A percentile compares a stretch with the other conserved stretches of the same genome.
Conservation (phyloP, 306 rosid species). For the Trichosanthes truncata region DNA sequence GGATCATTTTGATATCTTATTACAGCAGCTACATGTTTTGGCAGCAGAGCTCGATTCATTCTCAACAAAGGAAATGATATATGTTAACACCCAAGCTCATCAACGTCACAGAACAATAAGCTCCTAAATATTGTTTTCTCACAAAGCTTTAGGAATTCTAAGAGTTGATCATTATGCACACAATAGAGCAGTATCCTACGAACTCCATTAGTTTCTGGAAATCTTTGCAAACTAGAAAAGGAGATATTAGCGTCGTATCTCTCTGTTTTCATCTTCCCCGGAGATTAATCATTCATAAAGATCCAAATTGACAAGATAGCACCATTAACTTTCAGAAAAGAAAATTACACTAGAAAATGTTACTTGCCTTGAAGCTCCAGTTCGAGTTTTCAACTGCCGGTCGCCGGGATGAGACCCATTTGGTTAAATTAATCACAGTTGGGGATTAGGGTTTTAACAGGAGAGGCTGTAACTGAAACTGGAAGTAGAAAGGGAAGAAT, state of each 20-base stretch:
- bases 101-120: neutral
- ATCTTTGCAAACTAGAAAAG: neutral
- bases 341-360: neutral
- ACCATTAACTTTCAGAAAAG: neutral
- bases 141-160: neutral
- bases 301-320: neutral
- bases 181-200: neutral
- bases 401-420: neutral
- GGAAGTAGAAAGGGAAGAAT: neutral
- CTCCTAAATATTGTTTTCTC: neutral
- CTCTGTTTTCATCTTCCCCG: neutral
- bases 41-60: conserved; percentile 56
- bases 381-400: neutral
- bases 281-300: neutral
- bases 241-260: neutral
- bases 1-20: conserved; percentile 58
- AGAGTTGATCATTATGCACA: neutral
- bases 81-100: neutral
- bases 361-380: neutral
- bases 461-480: neutral
- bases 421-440: neutral
- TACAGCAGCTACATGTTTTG: conserved; percentile 68
- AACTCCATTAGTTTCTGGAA: neutral
- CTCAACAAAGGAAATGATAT: conserved; percentile 1
- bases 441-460: neutral